Conservation (phyloP, 306 rosid genomes). For the Cicer bijugum region DNA sequence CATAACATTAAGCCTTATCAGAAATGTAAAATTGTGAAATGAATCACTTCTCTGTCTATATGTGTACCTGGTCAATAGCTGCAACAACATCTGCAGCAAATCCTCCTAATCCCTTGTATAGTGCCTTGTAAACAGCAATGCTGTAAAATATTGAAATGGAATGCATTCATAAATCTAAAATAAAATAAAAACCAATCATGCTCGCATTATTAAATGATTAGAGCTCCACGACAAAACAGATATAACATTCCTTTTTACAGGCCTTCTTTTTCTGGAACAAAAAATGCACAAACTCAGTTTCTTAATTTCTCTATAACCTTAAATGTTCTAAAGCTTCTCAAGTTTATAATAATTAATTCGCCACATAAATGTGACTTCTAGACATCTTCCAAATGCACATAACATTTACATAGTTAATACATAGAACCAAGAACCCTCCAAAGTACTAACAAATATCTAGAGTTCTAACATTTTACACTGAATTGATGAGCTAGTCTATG, state of each 20-base stretch:
- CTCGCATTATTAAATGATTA: slow-evolving; percentile 21
- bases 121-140: slow-evolving; percentile 89
- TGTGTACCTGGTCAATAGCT: slow-evolving; percentile 87
- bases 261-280: too few relatives aligned
- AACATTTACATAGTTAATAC: too few relatives aligned
- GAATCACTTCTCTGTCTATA: slow-evolving; percentile 24
- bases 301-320: too few relatives aligned
- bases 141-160: slow-evolving; percentile 58
- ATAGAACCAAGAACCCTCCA: too few relatives aligned
- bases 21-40: neutral
- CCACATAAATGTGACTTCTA: too few relatives aligned
- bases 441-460: too few relatives aligned
- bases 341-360: too few relatives aligned
- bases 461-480: too few relatives aligned
- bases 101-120: slow-evolving; percentile 94
- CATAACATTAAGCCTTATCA: slow-evolving; percentile 30
- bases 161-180: slow-evolving; percentile 14
- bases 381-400: too few relatives aligned
- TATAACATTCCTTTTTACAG: neutral
- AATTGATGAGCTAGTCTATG: too few relatives aligned
- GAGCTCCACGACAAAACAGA: slow-evolving; percentile 10
- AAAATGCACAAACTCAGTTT: too few relatives aligned
- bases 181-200: slow-evolving; percentile 12
- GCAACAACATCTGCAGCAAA: slow-evolving; percentile 99
- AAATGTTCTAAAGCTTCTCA: too few relatives aligned